These are phyloP conservation scores for Trametes pubescens DNA, from an alignment of 1,284 basidiomycete genomes.

Conservation along the genomic window DNA sequence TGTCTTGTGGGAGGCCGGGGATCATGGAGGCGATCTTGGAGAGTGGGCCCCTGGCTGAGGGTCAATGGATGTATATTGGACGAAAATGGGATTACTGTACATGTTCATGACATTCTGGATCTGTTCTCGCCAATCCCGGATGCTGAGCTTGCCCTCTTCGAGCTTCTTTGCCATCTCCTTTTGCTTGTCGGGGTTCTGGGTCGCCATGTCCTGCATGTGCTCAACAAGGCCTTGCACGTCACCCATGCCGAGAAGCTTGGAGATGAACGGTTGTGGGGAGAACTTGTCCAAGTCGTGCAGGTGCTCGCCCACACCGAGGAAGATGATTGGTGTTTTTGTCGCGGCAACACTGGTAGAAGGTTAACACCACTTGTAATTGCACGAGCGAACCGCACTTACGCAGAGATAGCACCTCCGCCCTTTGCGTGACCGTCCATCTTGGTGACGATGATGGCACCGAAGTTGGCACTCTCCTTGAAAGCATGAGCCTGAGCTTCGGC, in stretches of 20 bases:
- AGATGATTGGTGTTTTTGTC: slow-evolving; percentile 98
- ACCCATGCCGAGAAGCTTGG: slow-evolving; percentile 94
- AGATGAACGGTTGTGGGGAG: slow-evolving; percentile 96
- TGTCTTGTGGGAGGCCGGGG: slow-evolving; percentile 90
- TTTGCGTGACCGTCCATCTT: slow-evolving; percentile 99
- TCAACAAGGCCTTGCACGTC: slow-evolving; percentile 98
- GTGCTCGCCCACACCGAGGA: slow-evolving; percentile 98
- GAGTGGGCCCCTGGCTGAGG: slow-evolving; percentile 79
- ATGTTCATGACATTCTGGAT: slow-evolving; percentile 98
- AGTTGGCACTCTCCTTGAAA: slow-evolving; percentile 98
- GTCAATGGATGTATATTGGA: not conserved
- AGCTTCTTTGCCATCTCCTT: slow-evolving; percentile 99
- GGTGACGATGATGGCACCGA: slow-evolving; percentile 99
- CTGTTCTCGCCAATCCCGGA: slow-evolving; percentile 98
- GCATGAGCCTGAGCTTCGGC: slow-evolving; percentile 96
- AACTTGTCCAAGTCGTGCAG: slow-evolving; percentile 96
- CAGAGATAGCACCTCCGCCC: slow-evolving; percentile 98
- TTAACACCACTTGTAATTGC: slow-evolving; percentile 15
- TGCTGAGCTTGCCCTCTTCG: slow-evolving; percentile 95
- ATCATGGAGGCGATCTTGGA: slow-evolving; percentile 99
- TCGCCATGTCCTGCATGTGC: slow-evolving; percentile 95
- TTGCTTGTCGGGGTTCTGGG: slow-evolving; percentile 94
- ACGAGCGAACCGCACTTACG: slow-evolving; percentile 63
- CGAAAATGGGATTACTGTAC: slow-evolving; percentile 54
- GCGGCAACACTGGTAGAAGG: slow-evolving; percentile 82